Evolutionary conservation across 1,284 basidiomycete genomes (phyloP).

Genomic region (Boletellus deceptivus): DNA sequence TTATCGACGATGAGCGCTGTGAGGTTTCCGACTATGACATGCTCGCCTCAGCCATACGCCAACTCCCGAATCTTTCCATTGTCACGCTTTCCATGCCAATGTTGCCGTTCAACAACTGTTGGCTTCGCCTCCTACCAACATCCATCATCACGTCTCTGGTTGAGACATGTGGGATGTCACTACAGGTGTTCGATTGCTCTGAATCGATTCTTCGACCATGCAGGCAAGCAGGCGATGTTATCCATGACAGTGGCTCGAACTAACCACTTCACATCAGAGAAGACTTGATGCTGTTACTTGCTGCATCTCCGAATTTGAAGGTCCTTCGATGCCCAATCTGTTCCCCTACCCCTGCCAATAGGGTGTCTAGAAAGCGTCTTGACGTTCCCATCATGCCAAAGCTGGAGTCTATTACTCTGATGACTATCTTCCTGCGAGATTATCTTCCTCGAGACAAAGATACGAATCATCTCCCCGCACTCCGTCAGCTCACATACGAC

Average conservation of each 20-base stretch:
- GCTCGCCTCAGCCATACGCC: slow-evolving; percentile 25
- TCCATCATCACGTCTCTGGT: slow-evolving; percentile 23
- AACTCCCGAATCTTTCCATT: slow-evolving; percentile 26
- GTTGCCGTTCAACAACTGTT: slow-evolving; percentile 25
- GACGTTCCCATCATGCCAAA: slow-evolving; percentile 31
- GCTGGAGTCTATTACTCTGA: slow-evolving; percentile 27
- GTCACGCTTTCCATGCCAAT: slow-evolving; percentile 31
- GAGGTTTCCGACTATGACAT: slow-evolving; percentile 23
- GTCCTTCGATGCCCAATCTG: slow-evolving; percentile 31
- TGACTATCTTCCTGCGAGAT: slow-evolving; percentile 31
- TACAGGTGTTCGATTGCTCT: slow-evolving; percentile 31
- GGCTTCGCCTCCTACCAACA: slow-evolving; percentile 29
- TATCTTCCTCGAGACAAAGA: slow-evolving; percentile 31
- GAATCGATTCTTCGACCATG: slow-evolving; percentile 33
- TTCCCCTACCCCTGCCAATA: slow-evolving; percentile 26
- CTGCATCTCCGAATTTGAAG: slow-evolving; percentile 26
- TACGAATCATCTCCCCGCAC: slow-evolving; percentile 29
- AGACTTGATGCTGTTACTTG: slow-evolving; percentile 29
- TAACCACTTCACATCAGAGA: slow-evolving; percentile 20
- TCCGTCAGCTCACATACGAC: slow-evolving; percentile 33
- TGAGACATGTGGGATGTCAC: slow-evolving; percentile 29
- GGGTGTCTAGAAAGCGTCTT: slow-evolving; percentile 15
- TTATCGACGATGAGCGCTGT: slow-evolving; percentile 29
- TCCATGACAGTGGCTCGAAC: not conserved
- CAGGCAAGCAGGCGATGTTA: slow-evolving; percentile 21